Evolutionary conservation across 1,284 basidiomycete species (phyloP).

Genomic region (Leccinum brunneo-olivaceum): DNA sequence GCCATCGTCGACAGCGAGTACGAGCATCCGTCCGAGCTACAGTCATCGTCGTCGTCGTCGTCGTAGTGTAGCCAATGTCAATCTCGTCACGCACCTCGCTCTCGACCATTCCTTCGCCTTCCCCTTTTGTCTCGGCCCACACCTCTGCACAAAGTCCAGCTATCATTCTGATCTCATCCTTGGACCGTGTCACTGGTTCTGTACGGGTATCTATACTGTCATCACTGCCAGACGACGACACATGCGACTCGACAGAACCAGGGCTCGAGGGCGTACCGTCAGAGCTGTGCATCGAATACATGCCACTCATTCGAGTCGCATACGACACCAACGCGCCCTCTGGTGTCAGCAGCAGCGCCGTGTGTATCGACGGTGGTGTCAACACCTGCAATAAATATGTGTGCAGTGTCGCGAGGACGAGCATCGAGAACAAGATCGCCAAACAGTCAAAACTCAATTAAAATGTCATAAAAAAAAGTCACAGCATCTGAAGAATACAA

Average conservation of each 20-base stretch:
- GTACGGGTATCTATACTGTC: conserved; percentile 8
- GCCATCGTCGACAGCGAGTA: conserved; percentile 51
- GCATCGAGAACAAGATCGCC: conserved; percentile 16
- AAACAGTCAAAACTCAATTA: not conserved
- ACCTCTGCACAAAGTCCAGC: conserved; percentile 66
- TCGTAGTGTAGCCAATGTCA: conserved; percentile 6
- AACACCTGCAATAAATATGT: conserved; percentile 26
- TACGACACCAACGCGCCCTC: conserved; percentile 31
- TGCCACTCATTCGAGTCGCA: conserved; percentile 21
- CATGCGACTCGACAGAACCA: conserved; percentile 11
- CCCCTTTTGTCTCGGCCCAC: conserved; percentile 63
- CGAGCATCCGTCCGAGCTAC: conserved; percentile 64
- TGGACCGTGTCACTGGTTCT: conserved; percentile 36
- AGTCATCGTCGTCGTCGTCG: not conserved
- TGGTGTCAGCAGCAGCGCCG: conserved; percentile 26
- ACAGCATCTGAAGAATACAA: too few relatives aligned
- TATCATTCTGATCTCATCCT: conserved; percentile 66
- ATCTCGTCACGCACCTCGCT: conserved; percentile 48
- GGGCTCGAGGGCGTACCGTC: conserved; percentile 14
- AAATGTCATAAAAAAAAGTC: too few relatives aligned
- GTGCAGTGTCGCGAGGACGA: conserved; percentile 25
- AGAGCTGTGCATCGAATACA: not conserved
- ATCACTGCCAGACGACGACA: conserved; percentile 14
- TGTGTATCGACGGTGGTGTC: conserved; percentile 26
- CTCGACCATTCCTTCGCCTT: conserved; percentile 54